Evolutionary conservation across 352 stramenopile species (phyloP), one percentile per base, ranked within the genome.

Genomic region (Phytophthora pseudosyringae): DNA sequence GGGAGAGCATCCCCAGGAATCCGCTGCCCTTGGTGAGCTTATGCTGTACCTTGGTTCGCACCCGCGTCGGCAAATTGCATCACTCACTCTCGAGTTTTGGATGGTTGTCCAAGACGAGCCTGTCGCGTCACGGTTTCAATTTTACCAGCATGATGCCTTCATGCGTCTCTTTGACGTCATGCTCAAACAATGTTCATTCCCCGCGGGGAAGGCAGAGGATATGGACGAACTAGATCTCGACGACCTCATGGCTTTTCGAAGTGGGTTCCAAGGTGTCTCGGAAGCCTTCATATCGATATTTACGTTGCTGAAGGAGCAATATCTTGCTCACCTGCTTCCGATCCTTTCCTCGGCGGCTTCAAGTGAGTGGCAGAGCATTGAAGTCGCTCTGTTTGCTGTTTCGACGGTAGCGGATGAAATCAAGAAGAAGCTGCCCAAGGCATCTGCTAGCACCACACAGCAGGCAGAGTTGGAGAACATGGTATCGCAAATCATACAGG

Each of bases 51-150:
- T 92, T 18, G 70, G 78, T 21, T 60, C 73, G 10, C 80, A 90
- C 15, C 79, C 81, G 3, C 80, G 77, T n/a, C 79, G 83, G 6
- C 81, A 90, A 58, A 92, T 92, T 31, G 81, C 83, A 25, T 89
- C 80, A 11, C 69, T 92, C 29, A 89, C 83, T 18, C 69, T 92
- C 2, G 83, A 92, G 54, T 92, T 92, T 53, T 92, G 83, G 83
- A 53, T 89, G 4, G 50, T 90, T 1, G 76, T 89, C 38, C 79
- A 89, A 40, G 83, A 90, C n/a, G 78, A 86, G 36, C 78, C 81
- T n/a, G 81, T 92, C 5, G 70, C 67, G 10, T 77, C 78, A 32
- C 81, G 83, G 8, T 57, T 76, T 41, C 41, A 58, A 1, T 92
- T 83, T 65, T 90, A 80, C 64, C 75, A 84, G 60, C 70, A 69